These are phyloP conservation scores for Wickerhamomyces tratensis DNA, from an alignment of 805 yeast species.

Conservation along the genomic window DNA sequence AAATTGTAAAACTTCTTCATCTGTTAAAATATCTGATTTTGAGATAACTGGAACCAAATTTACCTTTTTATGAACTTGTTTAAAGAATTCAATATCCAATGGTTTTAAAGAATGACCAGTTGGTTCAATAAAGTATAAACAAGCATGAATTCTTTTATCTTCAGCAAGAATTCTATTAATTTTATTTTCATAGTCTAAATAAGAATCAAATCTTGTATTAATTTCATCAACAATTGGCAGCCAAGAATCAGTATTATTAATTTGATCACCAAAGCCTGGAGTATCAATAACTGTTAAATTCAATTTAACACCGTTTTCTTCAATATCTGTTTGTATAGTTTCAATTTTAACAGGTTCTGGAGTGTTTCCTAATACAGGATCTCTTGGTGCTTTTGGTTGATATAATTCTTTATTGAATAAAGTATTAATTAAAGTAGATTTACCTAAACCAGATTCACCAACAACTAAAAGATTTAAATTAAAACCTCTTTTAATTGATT, in stretches of 20 bases:
- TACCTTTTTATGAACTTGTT: slow-evolving; percentile 79
- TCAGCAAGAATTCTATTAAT: slow-evolving; percentile 59
- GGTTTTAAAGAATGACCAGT: slow-evolving; percentile 91
- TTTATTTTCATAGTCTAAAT: slow-evolving; percentile 83
- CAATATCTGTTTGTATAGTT: slow-evolving; percentile 61
- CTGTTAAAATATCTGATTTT: slow-evolving; percentile 87
- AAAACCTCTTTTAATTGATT: slow-evolving; percentile 84
- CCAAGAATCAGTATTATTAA: slow-evolving; percentile 78
- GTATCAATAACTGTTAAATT: slow-evolving; percentile 79
- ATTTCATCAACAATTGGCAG: slow-evolving; percentile 87
- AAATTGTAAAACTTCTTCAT: slow-evolving; percentile 70
- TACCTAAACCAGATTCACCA: slow-evolving; percentile 89
- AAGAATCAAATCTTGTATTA: slow-evolving; percentile 76
- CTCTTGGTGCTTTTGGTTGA: slow-evolving; percentile 26
- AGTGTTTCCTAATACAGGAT: slow-evolving; percentile 31
- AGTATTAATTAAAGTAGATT: slow-evolving; percentile 85
- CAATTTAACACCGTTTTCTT: slow-evolving; percentile 88
- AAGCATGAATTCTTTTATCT: slow-evolving; percentile 89
- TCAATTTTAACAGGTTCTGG: slow-evolving; percentile 45
- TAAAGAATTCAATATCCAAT: slow-evolving; percentile 82
- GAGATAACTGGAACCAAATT: slow-evolving; percentile 93
- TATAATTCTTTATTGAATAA: slow-evolving; percentile 65
- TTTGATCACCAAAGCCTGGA: slow-evolving; percentile 89
- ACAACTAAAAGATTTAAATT: slow-evolving; percentile 81
- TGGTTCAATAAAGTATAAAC: slow-evolving; percentile 91